Conservation (phyloP, 495 filamentous ascomycete genomes). For the Talaromyces trachyspermus region DNA sequence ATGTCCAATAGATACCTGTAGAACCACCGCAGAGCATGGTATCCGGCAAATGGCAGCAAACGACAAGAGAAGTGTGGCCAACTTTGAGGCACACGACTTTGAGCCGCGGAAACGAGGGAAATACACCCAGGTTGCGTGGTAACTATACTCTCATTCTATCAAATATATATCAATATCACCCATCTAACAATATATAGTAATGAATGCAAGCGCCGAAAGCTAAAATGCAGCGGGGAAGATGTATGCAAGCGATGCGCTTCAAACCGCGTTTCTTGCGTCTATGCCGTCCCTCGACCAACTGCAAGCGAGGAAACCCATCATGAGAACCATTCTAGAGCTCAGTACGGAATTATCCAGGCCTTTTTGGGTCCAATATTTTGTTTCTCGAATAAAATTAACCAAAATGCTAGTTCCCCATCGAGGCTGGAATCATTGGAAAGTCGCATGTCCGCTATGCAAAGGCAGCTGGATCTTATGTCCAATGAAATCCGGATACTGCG, state of each 20-base stretch:
- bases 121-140: conserved; percentile 35
- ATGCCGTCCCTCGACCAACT: conserved; percentile 22
- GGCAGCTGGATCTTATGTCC: conserved; percentile 2
- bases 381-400: background rate
- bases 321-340: background rate
- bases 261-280: conserved; percentile 58
- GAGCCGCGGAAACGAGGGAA: conserved; percentile 24
- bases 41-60: background rate
- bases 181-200: conserved; percentile 38
- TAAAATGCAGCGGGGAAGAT: conserved; percentile 80
- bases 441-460: conserved; percentile 3
- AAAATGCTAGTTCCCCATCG: conserved; percentile 8
- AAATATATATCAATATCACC: background rate
- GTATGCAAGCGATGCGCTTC: conserved; percentile 72
- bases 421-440: background rate
- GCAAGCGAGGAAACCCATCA: background rate
- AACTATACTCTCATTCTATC: background rate
- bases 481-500: background rate
- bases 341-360: background rate
- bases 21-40: background rate
- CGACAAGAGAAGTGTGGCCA: conserved; percentile 13
- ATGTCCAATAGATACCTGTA: too few relatives aligned
- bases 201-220: conserved; percentile 85
- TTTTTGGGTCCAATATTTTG: background rate
- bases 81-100: background rate